Evolutionary conservation across 148 eudicot genomes (phyloP), one percentile per base, ranked within the genome.

Genomic region (Silene latifolia): DNA sequence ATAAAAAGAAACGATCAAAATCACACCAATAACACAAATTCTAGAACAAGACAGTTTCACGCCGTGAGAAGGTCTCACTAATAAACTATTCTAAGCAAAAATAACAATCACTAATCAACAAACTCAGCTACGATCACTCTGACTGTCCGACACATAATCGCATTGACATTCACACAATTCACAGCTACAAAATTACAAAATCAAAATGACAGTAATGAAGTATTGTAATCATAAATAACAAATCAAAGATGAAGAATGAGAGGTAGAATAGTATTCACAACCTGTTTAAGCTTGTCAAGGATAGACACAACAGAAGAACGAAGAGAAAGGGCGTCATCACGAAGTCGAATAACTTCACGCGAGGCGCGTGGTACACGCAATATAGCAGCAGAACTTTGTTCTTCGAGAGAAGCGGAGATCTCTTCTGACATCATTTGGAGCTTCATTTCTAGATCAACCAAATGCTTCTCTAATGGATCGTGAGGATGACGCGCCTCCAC

Each of bases 281-380:
- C 98, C 96, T 87, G 88, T 71, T 81, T 88, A 69, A 94, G 95
- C 66, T 82, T 90, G 18, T 32, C 83, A 44, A 94, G 88, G 66
- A 91, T 91, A 12, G 86, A 72, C 39, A 92, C 87, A 56, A 90
- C 91, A 6, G 96, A 88, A 0, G 87, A 82, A 39, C 98, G 97
- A 27, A 94, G 89, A 2, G 93, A 83, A 44, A 87, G 58, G 17
- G 97, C 97, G 66, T 94, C 97, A 48, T 94, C 98, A 9, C 97
- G 91, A 68, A 94, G 90, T 71, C 97, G 93, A 67, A 88, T 62
- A 68, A 91, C 96, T 60, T 94, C 97, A 14, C 98, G 96, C 0
- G 93, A 84, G 78, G 98, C 97, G n/a, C 97, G 92, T 56, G 98
- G 98, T 14, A 94, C 93, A 7, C 98, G 98, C 73, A 91, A 89